These are phyloP conservation scores for Solanum ossicruentum DNA, from an alignment of 257 asterid species.

Conservation along the genomic window DNA sequence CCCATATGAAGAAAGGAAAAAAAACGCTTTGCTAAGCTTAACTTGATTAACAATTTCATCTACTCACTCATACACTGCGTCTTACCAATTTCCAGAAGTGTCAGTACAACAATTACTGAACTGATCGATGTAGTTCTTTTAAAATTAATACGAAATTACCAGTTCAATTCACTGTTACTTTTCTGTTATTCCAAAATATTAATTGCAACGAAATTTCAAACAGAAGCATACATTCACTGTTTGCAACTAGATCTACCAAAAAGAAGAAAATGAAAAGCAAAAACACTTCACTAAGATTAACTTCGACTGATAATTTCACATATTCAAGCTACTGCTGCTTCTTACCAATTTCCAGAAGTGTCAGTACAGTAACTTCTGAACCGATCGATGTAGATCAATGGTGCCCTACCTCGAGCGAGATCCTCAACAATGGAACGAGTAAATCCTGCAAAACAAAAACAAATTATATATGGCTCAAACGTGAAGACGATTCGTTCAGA, in stretches of 20 bases:
- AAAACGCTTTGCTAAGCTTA: neutral
- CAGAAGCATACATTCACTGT: neutral
- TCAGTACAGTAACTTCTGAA: conserved; percentile 62
- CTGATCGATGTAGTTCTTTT: conserved; percentile 24
- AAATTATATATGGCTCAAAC: neutral
- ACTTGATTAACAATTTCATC: neutral
- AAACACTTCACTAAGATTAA: neutral
- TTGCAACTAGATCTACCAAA: neutral
- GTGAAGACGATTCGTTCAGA: neutral
- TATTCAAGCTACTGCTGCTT: neutral
- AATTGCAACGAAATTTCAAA: neutral
- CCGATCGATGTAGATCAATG: conserved; percentile 40
- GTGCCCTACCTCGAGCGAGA: conserved; percentile 39
- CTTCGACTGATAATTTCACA: neutral
- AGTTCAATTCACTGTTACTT: neutral
- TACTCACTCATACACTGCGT: neutral
- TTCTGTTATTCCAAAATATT: neutral
- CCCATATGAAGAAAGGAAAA: neutral
- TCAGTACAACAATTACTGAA: conserved; percentile 58
- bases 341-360: conserved; percentile 46
- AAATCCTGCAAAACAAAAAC: conserved; percentile 26
- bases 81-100: conserved; percentile 40
- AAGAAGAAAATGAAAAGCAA: too few species aligned
- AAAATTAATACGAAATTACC: neutral
- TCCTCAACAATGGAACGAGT: conserved; percentile 53